phyloP scores from a whole-genome alignment of 2,329 filamentous ascomycete genomes.

The Pseudogymnoascus sp. region DNA sequence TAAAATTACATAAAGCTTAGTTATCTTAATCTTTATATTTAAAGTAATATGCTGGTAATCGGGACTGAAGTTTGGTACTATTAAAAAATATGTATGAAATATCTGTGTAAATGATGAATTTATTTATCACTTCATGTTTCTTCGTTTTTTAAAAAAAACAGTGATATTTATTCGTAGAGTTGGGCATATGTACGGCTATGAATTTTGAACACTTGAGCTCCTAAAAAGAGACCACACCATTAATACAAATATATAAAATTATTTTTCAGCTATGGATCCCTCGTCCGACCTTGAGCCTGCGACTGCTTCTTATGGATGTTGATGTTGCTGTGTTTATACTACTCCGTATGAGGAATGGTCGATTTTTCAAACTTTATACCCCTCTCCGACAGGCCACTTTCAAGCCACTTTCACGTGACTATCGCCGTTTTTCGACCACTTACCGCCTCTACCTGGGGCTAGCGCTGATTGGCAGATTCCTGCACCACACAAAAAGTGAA shows the following conservation, averaged over 20 bases:
- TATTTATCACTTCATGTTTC: too few species aligned
- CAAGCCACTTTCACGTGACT: not conserved
- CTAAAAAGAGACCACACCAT: not conserved
- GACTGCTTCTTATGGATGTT: not conserved
- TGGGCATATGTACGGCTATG: not conserved
- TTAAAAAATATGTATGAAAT: too few species aligned
- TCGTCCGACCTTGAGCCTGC: not conserved
- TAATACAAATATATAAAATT: too few species aligned
- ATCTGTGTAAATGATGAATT: not conserved
- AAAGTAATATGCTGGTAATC: too few species aligned
- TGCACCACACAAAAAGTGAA: conserved; percentile 8
- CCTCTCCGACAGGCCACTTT: not conserved
- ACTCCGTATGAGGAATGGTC: not conserved
- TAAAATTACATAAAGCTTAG: too few species aligned
- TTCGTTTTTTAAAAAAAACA: too few species aligned
- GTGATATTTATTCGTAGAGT: too few species aligned
- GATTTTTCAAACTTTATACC: not conserved
- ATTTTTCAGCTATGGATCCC: too few species aligned
- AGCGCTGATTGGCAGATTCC: conserved; percentile 7
- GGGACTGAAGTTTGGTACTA: too few species aligned
- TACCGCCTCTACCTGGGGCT: conserved; percentile 4
- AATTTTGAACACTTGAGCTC: not conserved
- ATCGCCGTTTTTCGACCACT: not conserved
- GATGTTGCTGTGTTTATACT: not conserved
- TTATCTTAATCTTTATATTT: too few species aligned